A percentile compares a stretch with the other conserved stretches of the same genome.
phyloP scores from a whole-genome alignment of 202 grass and related monocot species.

The Zizania palustris region DNA sequence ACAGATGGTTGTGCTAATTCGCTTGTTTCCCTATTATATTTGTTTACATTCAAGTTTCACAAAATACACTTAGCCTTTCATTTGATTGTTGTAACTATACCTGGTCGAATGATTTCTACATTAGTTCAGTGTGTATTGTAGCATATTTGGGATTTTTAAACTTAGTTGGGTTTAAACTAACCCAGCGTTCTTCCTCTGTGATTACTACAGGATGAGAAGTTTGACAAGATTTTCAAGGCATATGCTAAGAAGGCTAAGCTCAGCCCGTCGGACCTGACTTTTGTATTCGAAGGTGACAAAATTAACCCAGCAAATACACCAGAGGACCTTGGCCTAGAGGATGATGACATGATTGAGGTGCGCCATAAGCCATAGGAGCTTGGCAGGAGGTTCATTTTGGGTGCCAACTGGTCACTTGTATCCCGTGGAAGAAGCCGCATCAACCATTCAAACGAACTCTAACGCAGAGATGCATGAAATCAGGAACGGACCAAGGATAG shows the following conservation, averaged over 20 bases:
- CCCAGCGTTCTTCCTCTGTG: conserved; percentile 6
- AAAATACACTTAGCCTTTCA: conserved; percentile 12
- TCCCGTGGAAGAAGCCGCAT: too few relatives aligned
- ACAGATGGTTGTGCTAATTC: conserved; percentile 15
- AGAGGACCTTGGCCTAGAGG: conserved; percentile 70
- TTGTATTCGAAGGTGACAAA: conserved; percentile 84
- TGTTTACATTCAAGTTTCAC: conserved; percentile 17
- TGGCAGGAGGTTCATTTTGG: neutral
- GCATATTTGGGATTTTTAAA: conserved; percentile 15
- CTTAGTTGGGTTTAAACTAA: conserved; percentile 16
- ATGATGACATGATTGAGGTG: conserved; percentile 86
- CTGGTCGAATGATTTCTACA: neutral
- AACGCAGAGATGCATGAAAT: too few relatives aligned
- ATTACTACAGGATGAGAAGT: conserved; percentile 73
- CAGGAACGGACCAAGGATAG: too few relatives aligned
- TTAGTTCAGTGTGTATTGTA: neutral
- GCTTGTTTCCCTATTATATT: neutral
- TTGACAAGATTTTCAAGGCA: conserved; percentile 73
- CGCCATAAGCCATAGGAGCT: conserved; percentile 46
- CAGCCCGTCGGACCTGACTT: conserved; percentile 51
- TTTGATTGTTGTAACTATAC: conserved; percentile 18
- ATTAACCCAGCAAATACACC: conserved; percentile 57
- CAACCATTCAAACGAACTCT: too few relatives aligned
- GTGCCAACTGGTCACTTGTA: too few relatives aligned
- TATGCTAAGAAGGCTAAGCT: conserved; percentile 72